Percentiles rank a stretch among this genome's conserved stretches.
Conservation (phyloP, 495 filamentous ascomycete species). For the Bombardia bombarda region DNA sequence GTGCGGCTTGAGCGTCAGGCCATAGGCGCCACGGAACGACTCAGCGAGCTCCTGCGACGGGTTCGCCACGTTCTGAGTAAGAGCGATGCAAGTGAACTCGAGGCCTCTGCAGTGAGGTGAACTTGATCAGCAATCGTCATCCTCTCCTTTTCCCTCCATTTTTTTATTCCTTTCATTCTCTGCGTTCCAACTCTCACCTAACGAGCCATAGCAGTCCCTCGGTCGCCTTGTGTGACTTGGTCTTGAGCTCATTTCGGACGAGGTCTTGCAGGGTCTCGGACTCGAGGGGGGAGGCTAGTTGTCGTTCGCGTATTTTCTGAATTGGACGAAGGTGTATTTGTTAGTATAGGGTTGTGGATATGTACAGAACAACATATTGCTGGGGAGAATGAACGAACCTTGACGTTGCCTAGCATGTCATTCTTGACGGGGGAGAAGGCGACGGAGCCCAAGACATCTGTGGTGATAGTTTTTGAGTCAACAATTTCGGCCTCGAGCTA, state of each 20-base stretch:
- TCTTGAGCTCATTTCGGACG: conserved; percentile 76
- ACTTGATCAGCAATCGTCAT: no score
- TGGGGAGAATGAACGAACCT: conserved; percentile 44
- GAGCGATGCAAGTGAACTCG: conserved; percentile 81
- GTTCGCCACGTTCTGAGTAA: conserved; percentile 66
- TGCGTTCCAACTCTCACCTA: conserved; percentile 47
- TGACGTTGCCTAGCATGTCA: conserved; percentile 86
- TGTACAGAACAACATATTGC: no score
- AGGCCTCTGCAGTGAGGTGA: conserved; percentile 65
- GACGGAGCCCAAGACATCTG: conserved; percentile 75
- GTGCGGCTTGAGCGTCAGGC: conserved; percentile 77
- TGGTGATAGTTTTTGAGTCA: no score
- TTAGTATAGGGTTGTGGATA: no score
- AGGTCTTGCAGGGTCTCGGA: conserved; percentile 78
- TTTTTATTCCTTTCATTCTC: no score
- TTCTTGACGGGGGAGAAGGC: conserved; percentile 84
- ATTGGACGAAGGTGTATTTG: no score
- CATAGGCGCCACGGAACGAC: conserved; percentile 85
- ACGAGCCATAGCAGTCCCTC: conserved; percentile 89
- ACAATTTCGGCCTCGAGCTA: no score
- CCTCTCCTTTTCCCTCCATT: neutral
- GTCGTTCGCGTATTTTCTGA: conserved; percentile 86
- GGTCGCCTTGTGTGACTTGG: conserved; percentile 73
- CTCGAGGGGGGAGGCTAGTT: conserved; percentile 64
- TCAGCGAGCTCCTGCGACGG: conserved; percentile 62